These are phyloP conservation scores for Quercus suber DNA, from an alignment of 306 rosid species.

Conservation along the genomic window DNA sequence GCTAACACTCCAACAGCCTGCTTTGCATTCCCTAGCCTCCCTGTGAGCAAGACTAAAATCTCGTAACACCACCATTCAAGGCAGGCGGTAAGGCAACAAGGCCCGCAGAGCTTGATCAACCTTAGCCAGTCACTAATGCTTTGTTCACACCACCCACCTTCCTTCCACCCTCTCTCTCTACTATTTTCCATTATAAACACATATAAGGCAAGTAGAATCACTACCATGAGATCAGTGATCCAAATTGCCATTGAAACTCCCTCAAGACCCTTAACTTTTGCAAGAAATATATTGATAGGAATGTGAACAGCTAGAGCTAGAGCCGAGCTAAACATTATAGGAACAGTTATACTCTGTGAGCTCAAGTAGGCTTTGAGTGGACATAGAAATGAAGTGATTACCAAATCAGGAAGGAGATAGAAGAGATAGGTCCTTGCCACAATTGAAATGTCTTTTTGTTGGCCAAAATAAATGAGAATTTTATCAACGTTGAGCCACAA, in stretches of 20 bases:
- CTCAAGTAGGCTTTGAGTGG: conserved; percentile 80
- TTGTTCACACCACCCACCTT: conserved; percentile 82
- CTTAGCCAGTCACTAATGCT: conserved; percentile 55
- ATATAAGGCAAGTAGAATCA: conserved; percentile 53
- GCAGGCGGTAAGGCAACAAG: conserved; percentile 85
- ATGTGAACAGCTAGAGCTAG: conserved; percentile 63
- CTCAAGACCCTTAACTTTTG: conserved; percentile 56
- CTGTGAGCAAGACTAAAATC: conserved; percentile 74
- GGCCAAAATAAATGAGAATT: conserved; percentile 69
- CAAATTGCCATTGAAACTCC: conserved; percentile 83
- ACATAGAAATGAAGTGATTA: conserved; percentile 59
- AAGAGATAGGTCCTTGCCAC: conserved; percentile 50
- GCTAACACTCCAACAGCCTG: conserved; percentile 53
- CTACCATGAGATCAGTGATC: conserved; percentile 66
- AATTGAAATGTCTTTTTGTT: conserved; percentile 52
- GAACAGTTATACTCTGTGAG: conserved; percentile 64
- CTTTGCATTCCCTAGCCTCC: conserved; percentile 59
- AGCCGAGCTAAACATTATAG: conserved; percentile 71
- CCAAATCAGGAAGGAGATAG: conserved; percentile 74
- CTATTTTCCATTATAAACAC: conserved; percentile 35
- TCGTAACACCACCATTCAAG: conserved; percentile 98
- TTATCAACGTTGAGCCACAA: conserved; percentile 81
- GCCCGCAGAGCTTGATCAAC: conserved; percentile 64
- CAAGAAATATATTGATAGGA: conserved; percentile 63
- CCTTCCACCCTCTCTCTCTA: conserved; percentile 43